Percentiles rank a stretch among this genome's conserved stretches.
Conservation (phyloP, 2,329 filamentous ascomycete species). For the Fusarium sp. region DNA sequence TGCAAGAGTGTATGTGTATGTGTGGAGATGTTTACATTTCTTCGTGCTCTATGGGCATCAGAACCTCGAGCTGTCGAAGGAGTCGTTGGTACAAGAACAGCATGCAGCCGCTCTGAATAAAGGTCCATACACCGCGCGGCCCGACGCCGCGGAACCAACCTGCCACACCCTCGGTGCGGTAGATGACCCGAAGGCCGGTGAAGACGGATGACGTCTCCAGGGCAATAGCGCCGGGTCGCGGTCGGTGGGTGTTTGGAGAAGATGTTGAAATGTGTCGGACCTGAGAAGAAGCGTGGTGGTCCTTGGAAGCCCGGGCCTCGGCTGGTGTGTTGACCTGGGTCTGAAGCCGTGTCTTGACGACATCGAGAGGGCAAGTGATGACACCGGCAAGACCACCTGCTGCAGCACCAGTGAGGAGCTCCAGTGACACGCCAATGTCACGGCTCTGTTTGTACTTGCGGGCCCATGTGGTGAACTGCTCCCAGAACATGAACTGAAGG, state of each 20-base stretch:
- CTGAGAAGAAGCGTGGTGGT: conserved; percentile 55
- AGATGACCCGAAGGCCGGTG: conserved; percentile 84
- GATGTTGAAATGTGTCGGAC: conserved; percentile 86
- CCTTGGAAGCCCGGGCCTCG: conserved; percentile 43
- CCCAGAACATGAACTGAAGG: conserved; percentile 97
- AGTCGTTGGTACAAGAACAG: conserved; percentile 92
- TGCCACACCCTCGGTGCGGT: conserved; percentile 83
- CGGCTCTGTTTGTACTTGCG: conserved; percentile 77
- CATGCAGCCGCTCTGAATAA: conserved; percentile 96
- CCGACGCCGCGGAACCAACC: conserved; percentile 97
- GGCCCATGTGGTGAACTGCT: conserved; percentile 86
- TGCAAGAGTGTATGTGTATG: conserved; percentile 13
- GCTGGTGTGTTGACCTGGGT: conserved; percentile 73
- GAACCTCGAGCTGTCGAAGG: conserved; percentile 74
- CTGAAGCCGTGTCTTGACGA: conserved; percentile 96
- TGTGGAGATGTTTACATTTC: conserved; percentile 39
- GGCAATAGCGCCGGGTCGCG: conserved; percentile 77
- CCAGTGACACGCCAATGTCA: conserved; percentile 84
- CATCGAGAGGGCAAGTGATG: conserved; percentile 93
- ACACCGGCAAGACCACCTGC: conserved; percentile 94
- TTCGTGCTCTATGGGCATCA: conserved; percentile 47
- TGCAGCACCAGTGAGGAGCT: conserved; percentile 86
- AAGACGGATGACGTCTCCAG: conserved; percentile 91
- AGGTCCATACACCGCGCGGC: conserved; percentile 93
- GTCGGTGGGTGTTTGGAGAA: conserved; percentile 82